Evolutionary conservation across 2,329 filamentous ascomycete genomes (phyloP).

Genomic region (Colletotrichum sublineola): DNA sequence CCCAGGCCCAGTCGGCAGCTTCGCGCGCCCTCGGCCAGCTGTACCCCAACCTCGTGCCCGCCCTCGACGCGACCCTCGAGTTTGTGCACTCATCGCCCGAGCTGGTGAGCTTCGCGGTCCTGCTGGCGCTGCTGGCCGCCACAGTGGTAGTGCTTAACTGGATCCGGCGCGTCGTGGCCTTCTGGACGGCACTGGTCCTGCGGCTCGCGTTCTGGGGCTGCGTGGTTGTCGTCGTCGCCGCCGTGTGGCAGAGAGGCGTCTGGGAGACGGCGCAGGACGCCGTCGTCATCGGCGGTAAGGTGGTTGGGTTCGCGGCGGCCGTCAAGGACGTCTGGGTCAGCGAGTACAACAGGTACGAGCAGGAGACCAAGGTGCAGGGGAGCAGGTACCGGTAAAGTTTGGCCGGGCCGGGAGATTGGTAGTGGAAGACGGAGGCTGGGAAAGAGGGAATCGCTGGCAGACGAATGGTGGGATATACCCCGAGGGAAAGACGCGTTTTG

Average conservation of each 20-base stretch:
- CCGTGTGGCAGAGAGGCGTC: conserved; percentile 75
- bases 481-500: neutral
- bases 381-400: conserved; percentile 24
- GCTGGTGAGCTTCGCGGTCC: conserved; percentile 59
- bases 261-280: conserved; percentile 74
- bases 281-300: conserved; percentile 56
- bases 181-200: conserved; percentile 78
- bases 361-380: conserved; percentile 54
- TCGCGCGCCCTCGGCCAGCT: conserved; percentile 50
- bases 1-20: conserved; percentile 50
- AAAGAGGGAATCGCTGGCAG: neutral
- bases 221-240: conserved; percentile 66
- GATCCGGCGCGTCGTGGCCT: conserved; percentile 79
- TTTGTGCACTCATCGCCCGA: conserved; percentile 56
- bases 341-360: conserved; percentile 71
- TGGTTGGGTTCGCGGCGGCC: conserved; percentile 61
- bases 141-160: conserved; percentile 78
- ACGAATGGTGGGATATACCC: conserved; percentile 26
- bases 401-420: conserved; percentile 9
- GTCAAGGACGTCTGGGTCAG: conserved; percentile 67
- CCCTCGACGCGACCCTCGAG: conserved; percentile 56
- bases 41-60: conserved; percentile 58
- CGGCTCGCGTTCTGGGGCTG: conserved; percentile 74
- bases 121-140: conserved; percentile 68
- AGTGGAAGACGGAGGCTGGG: neutral